Conservation (phyloP, 306 rosid species). For the Cyamopsis tetragonoloba region DNA sequence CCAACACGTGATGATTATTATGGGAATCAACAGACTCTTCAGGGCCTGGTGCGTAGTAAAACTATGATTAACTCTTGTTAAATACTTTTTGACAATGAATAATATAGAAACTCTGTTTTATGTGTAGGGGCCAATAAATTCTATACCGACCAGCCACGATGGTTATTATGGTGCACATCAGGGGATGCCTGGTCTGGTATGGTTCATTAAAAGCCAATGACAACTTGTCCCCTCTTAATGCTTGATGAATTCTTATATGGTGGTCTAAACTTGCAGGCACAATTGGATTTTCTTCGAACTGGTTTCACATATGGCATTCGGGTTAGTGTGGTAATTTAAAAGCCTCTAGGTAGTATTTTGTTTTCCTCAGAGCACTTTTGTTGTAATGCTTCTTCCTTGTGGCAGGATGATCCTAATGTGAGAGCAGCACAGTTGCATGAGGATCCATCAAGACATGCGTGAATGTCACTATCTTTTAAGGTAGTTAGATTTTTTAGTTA, state of each 20-base stretch:
- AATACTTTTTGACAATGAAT: constrained; percentile 10
- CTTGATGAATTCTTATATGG: constrained; percentile 24
- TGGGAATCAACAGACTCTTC: constrained; percentile 85
- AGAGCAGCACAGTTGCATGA: constrained; percentile 90
- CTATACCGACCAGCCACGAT: constrained; percentile 86
- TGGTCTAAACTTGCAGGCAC: constrained; percentile 67
- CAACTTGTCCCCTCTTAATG: constrained; percentile 22
- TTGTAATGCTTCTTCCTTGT: constrained; percentile 26
- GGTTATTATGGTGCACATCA: constrained; percentile 80
- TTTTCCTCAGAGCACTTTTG: not conserved
- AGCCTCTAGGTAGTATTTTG: not conserved
- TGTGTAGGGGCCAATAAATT: constrained; percentile 79
- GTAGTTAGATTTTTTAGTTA: constrained; percentile 24
- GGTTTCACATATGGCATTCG: constrained; percentile 78
- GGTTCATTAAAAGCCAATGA: constrained; percentile 19
- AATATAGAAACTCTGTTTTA: constrained; percentile 19
- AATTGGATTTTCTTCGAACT: constrained; percentile 86
- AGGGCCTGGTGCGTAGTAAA: constrained; percentile 69
- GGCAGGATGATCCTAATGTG: constrained; percentile 87
- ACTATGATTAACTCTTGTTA: not conserved
- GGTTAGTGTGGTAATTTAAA: constrained; percentile 52
- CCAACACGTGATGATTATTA: constrained; percentile 92
- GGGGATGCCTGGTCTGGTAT: constrained; percentile 91
- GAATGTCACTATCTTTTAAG: constrained; percentile 30
- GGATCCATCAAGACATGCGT: constrained; percentile 89